Conservation (phyloP, 345 rosid species). For the Aquilaria malaccensis region DNA sequence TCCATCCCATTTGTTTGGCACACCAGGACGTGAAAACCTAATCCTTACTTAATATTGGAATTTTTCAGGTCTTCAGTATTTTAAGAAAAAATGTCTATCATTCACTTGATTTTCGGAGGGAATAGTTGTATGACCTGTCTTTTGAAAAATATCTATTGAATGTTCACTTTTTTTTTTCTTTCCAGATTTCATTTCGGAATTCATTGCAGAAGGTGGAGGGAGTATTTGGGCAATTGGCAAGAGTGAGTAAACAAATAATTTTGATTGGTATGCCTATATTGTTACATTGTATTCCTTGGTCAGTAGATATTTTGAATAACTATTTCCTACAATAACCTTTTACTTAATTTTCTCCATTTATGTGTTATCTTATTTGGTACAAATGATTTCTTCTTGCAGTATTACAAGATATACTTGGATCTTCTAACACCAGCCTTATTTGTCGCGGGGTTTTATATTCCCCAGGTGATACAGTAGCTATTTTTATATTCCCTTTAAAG, state of each 20-base stretch:
- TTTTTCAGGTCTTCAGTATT: not conserved
- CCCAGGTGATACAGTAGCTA: constrained; percentile 51
- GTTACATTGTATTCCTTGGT: too few species aligned
- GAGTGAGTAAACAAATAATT: constrained; percentile 38
- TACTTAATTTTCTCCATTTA: too few species aligned
- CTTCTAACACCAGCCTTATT: constrained; percentile 44
- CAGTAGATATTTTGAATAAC: too few species aligned
- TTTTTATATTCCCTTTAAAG: not conserved
- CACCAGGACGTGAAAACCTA: too few species aligned
- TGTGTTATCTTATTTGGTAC: too few species aligned
- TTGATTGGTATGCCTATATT: too few species aligned
- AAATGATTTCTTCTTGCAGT: constrained; percentile 41
- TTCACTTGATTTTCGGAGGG: not conserved
- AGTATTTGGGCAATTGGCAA: constrained; percentile 33
- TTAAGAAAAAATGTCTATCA: not conserved
- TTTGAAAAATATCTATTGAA: constrained; percentile 6
- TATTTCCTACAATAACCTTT: too few species aligned
- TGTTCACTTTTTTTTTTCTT: not conserved
- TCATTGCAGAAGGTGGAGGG: constrained; percentile 33
- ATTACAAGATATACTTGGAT: constrained; percentile 49
- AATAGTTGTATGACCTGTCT: not conserved
- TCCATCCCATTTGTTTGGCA: too few species aligned
- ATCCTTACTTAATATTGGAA: too few species aligned
- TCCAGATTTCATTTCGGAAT: constrained; percentile 52
- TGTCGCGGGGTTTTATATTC: constrained; percentile 49